phyloP scores from a whole-genome alignment of 352 stramenopile species.

The Phytophthora megakarya region DNA sequence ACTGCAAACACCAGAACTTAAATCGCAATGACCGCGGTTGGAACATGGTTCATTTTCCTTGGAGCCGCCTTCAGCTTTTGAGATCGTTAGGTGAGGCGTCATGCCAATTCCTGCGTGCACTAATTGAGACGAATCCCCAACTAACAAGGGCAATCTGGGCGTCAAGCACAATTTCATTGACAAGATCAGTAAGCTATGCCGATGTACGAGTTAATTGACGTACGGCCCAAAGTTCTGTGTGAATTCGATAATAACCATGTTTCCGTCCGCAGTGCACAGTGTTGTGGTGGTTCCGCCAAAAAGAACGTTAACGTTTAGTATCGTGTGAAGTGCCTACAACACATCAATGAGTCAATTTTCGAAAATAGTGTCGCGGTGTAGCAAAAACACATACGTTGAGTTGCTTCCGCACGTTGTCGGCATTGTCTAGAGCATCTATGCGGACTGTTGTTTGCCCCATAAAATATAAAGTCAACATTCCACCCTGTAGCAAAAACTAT shows the following conservation, averaged over 20 bases:
- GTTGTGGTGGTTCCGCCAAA: slow-evolving; percentile 62
- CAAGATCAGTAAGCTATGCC: not conserved
- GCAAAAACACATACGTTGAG: slow-evolving; percentile 53
- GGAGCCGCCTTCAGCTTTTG: slow-evolving; percentile 74
- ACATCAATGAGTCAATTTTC: not conserved
- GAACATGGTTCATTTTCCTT: slow-evolving; percentile 91
- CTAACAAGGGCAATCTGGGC: slow-evolving; percentile 64
- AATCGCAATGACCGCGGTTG: slow-evolving; percentile 74
- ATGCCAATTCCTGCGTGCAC: slow-evolving; percentile 62
- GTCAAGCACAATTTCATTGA: not conserved
- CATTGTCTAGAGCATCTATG: slow-evolving; percentile 65
- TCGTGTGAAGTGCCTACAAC: slow-evolving; percentile 56
- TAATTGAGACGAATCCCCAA: slow-evolving; percentile 67
- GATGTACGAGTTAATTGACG: slow-evolving; percentile 4
- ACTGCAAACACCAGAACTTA: slow-evolving; percentile 78
- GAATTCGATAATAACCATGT: slow-evolving; percentile 79
- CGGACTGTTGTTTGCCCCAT: slow-evolving; percentile 64
- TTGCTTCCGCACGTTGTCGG: slow-evolving; percentile 66
- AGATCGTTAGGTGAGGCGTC: slow-evolving; percentile 49
- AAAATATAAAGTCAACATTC: slow-evolving; percentile 75
- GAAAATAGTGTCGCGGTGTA: not conserved
- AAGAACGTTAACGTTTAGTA: slow-evolving; percentile 57
- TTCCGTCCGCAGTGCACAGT: slow-evolving; percentile 68
- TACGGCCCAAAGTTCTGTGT: slow-evolving; percentile 77
- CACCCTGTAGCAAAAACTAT: slow-evolving; percentile 37